Conservation (phyloP, 106 monocot species). For the Dioscorea alata region DNA sequence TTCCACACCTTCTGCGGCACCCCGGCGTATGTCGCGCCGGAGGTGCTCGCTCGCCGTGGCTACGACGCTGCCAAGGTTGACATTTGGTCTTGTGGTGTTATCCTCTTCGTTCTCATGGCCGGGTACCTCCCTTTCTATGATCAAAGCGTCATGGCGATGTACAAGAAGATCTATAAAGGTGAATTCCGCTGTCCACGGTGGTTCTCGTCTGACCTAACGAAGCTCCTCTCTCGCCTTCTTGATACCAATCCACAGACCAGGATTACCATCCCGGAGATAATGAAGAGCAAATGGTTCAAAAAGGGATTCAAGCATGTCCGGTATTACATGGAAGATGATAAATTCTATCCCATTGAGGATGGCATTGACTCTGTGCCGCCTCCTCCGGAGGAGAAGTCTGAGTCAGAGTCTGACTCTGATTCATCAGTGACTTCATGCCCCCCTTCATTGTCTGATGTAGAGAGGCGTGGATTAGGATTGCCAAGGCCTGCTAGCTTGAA, state of each 20-base stretch:
- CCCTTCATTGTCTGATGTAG: background rate
- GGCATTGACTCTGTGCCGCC: background rate
- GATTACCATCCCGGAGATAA: constrained; percentile 49
- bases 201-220: constrained; percentile 50
- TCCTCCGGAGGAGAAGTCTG: constrained; percentile 8
- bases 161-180: constrained; percentile 53
- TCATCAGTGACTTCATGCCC: constrained; percentile 59
- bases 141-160: constrained; percentile 55
- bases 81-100: constrained; percentile 63
- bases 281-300: constrained; percentile 58
- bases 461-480: background rate
- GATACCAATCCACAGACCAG: constrained; percentile 53
- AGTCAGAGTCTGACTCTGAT: constrained; percentile 55
- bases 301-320: constrained; percentile 40
- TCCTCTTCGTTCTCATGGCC: constrained; percentile 59
- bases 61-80: constrained; percentile 59
- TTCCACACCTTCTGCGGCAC: constrained; percentile 73
- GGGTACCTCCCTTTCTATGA: constrained; percentile 64
- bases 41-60: constrained; percentile 41
- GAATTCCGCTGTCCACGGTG: constrained; percentile 61
- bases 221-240: constrained; percentile 40
- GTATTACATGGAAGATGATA: constrained; percentile 54
- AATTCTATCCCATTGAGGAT: constrained; percentile 22
- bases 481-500: constrained; percentile 53
- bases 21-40: constrained; percentile 60